Percentiles rank a stretch among this genome's conserved stretches.
These are phyloP conservation scores for Aspergillus fijiensis DNA, from an alignment of 2,329 filamentous ascomycete genomes.

Conservation along the genomic window DNA sequence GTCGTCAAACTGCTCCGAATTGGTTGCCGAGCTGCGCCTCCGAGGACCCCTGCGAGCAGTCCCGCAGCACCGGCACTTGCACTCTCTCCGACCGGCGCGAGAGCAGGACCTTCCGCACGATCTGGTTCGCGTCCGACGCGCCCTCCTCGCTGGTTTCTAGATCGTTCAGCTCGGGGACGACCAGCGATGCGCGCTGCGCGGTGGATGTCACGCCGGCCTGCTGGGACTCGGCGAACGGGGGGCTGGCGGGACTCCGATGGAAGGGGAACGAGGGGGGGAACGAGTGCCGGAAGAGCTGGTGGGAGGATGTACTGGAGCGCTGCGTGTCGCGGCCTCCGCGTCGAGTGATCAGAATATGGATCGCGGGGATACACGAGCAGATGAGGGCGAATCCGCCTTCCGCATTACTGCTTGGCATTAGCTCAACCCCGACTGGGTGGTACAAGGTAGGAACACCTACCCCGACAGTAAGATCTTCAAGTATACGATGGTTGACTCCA, in stretches of 20 bases:
- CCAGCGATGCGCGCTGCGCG: neutral
- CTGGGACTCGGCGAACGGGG: neutral
- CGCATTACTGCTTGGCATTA: neutral
- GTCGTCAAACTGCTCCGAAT: no score
- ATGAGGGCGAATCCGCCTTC: constrained; percentile 8
- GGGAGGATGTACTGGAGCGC: neutral
- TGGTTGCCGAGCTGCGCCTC: neutral
- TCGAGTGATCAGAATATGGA: neutral
- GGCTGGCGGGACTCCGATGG: no score
- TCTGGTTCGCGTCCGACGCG: neutral
- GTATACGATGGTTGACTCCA: neutral
- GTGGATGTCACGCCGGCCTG: neutral
- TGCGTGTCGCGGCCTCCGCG: neutral
- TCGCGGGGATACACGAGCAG: constrained; percentile 1
- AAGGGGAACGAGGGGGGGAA: neutral
- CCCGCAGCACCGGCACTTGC: neutral
- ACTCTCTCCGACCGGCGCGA: neutral
- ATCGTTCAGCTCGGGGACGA: neutral
- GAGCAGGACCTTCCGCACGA: neutral
- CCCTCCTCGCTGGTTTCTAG: neutral
- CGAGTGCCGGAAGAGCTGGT: neutral
- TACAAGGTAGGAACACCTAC: neutral
- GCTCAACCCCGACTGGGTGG: no score
- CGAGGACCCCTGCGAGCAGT: neutral
- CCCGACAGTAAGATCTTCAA: constrained; percentile 2